Base-by-base conservation (phyloP, 108 stramenopile species). In the Pseudonitzschia multiseries region DNA sequence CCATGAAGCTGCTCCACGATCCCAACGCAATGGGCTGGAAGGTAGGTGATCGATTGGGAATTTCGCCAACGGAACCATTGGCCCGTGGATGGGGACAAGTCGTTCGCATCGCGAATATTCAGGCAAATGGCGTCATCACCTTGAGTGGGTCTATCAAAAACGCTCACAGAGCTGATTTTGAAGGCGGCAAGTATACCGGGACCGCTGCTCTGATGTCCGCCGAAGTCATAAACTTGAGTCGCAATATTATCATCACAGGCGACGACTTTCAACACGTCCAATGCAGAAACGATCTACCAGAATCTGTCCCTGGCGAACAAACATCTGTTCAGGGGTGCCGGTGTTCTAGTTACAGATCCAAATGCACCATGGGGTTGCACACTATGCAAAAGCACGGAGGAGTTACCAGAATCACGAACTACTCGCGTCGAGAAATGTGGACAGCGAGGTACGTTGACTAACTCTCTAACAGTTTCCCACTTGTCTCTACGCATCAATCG, bases 201-300 rank as follows among this genome's bases (percentile, higher is more conserved):
- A 46, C 33, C 21, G 64, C 33, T 42, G 72, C 79, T 43, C 52
- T 83, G 17, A 70, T 74, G 74, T 74, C 79, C n/a, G 84, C 86
- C 1, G 86, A 87, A 71, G 84, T 87, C n/a, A 65, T 84, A 65
- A 83, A 83, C 28, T 74, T 87, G 31, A 76, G 74, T 17, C 36
- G 86, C 0, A 84, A 84, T 53, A 66, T 87, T 61, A 73, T 87
- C 8, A 75, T 87, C 42, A 84, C 86, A 13, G 86, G 86, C 1
- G 86, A 87, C 62, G 83, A 82, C n/a, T 84, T 84, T 67, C 46
- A 72, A 36, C 73, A 83, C 63, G 68, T 83, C 27, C n/a, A 52
- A 14, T 84, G 84, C 73, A 83, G 83, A 63, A 62, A 71, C 9
- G 36, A 18, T 22, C 69, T 87, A 1, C 69, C 79, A 9, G 79